These are phyloP conservation scores for Verbascum thapsus DNA, from an alignment of 257 asterid genomes.

Conservation along the genomic window DNA sequence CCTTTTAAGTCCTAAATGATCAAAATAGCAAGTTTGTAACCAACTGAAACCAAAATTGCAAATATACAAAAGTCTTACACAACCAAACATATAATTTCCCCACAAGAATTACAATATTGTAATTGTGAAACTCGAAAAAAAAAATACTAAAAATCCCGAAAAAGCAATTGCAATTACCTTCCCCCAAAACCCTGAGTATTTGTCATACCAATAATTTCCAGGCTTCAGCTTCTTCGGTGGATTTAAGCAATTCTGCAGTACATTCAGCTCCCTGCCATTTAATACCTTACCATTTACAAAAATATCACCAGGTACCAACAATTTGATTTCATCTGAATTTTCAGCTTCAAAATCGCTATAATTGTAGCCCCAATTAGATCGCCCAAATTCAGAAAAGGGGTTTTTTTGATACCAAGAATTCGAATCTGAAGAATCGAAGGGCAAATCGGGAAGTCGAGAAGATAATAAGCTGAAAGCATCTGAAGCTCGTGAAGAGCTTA, in stretches of 20 bases:
- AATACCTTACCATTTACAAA: conserved; percentile 54
- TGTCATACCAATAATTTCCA: conserved; percentile 65
- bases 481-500: conserved; percentile 24
- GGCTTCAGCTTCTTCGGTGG: conserved; percentile 62
- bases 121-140: too few species aligned
- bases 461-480: conserved; percentile 16
- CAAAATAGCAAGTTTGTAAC: too few species aligned
- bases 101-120: too few species aligned
- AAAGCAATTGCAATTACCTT: conserved; percentile 40
- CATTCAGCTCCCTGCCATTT: conserved; percentile 39
- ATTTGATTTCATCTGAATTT: conserved; percentile 38
- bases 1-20: too few species aligned
- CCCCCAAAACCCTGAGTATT: conserved; percentile 68
- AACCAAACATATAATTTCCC: too few species aligned
- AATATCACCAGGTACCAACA: conserved; percentile 47
- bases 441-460: conserved; percentile 14
- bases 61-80: too few species aligned
- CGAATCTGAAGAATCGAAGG: not conserved
- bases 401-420: not conserved
- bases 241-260: conserved; percentile 43
- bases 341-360: conserved; percentile 19
- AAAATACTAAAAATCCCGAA: too few species aligned
- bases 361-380: not conserved
- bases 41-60: too few species aligned
- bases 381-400: not conserved